Evolutionary conservation across 176 grass and related monocot species (phyloP).

Genomic region (Pharus latifolius): DNA sequence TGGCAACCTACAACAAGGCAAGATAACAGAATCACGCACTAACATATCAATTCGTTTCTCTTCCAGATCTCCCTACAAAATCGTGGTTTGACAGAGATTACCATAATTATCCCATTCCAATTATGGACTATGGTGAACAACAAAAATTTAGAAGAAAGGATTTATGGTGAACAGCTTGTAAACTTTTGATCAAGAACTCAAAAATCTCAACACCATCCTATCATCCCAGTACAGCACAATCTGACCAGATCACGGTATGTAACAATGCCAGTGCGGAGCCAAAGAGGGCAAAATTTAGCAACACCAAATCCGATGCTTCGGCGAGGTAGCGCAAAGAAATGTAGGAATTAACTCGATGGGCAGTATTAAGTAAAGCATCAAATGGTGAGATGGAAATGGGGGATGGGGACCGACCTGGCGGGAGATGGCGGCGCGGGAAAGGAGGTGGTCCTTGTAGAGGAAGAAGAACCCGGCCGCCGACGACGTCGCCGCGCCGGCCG

Average conservation of each 20-base stretch:
- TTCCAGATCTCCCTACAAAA: too few relatives aligned
- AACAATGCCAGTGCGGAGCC: background rate
- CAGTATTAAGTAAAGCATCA: background rate
- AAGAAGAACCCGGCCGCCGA: constrained; percentile 55
- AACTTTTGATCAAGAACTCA: background rate
- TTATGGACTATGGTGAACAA: too few relatives aligned
- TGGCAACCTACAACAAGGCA: too few relatives aligned
- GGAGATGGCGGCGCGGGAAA: constrained; percentile 44
- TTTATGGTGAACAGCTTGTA: too few relatives aligned
- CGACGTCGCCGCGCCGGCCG: constrained; percentile 37
- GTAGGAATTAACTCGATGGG: background rate
- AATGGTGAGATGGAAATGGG: background rate
- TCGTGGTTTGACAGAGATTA: too few relatives aligned
- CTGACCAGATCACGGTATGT: constrained; percentile 9
- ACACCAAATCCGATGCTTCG: background rate
- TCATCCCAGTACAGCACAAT: background rate
- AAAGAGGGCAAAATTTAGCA: background rate
- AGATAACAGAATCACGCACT: too few relatives aligned
- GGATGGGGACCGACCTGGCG: constrained; percentile 26
- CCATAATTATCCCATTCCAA: too few relatives aligned
- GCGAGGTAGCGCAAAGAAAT: background rate
- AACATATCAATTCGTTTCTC: too few relatives aligned
- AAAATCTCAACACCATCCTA: background rate
- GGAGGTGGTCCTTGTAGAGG: constrained; percentile 79
- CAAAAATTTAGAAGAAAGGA: too few relatives aligned